Base-by-base conservation (phyloP, 176 grass and related monocot species). In the Phoenix dactylifera region DNA sequence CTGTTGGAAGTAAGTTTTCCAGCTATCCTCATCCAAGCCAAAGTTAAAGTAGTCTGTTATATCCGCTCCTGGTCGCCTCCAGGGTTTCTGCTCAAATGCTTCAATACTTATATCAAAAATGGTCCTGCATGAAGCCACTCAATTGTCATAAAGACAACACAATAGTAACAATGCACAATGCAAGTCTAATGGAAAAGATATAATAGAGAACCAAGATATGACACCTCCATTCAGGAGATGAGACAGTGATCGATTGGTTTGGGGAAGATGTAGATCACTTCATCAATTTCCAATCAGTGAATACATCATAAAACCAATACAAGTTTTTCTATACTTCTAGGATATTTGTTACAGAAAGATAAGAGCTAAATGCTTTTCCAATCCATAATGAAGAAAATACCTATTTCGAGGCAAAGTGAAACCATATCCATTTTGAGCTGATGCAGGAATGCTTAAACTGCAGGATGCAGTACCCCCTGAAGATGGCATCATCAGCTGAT, bases 31-130 rank as follows among this genome's bases (percentile, higher is more conserved):
- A 85, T 86, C 76, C 24, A 95, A 55, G 39, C 60, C 76, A 59
- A 83, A 95, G 66, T 95, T 95, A 49, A 89, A 95, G 70, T 80
- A 95, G 29, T 95, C 76, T 17, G 55, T 80, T 23, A 82, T 74
- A 75, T 95, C 76, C 7, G 74, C 66, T 24, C 76, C 79, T 49
- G 50, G 61, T 25, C 83, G 68, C 72, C 73, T 95, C 89, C 89
- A 95, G 62, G 85, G 85, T 62, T 95, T 95, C 23, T 78, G 67
- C 50, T 83, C 69, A 77, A 95, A 82, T 66, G 44, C 89, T 78
- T 83, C 89, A 69, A 83, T 89, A 30, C 68, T 63, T 50, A 80
- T 57, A 65, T 68, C 57, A 69, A 80, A 80, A 24, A 80, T 74
- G 1, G 63, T 74, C 64, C 70, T 80, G 70, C 23, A 69, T 48